These are phyloP conservation scores for Climacium dendroides DNA, from an alignment of 225 moss, liverwort and hornwort genomes.

Conservation along the genomic window DNA sequence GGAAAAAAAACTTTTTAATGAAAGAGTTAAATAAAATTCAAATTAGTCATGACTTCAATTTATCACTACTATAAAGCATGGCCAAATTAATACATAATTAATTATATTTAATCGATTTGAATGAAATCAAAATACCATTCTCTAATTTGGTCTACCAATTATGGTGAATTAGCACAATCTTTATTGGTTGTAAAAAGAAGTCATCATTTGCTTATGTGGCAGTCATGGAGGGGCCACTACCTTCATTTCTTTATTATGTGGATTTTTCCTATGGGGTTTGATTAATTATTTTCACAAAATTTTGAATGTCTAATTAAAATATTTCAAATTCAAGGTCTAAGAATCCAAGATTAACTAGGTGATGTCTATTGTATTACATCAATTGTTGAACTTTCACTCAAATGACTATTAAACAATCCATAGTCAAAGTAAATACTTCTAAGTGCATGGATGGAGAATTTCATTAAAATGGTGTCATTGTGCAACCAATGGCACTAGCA, in stretches of 20 bases:
- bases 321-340: no score
- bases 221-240: not conserved
- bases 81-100: not conserved
- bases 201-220: not conserved
- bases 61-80: not conserved
- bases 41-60: not conserved
- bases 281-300: not conserved
- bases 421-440: not conserved
- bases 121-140: not conserved
- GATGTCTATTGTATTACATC: no score
- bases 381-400: not conserved
- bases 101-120: not conserved
- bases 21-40: not conserved
- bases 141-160: not conserved
- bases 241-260: not conserved
- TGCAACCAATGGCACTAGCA: no score
- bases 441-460: no score
- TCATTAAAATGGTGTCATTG: no score
- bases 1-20: fast-evolving
- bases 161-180: not conserved
- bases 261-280: fast-evolving
- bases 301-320: not conserved
- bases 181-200: not conserved
- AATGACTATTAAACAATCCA: not conserved
- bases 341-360: not conserved